Percentiles rank a stretch among this genome's conserved stretches.
Evolutionary conservation across 176 grass and related monocot genomes (phyloP).

Genomic region (Carex littledalei): DNA sequence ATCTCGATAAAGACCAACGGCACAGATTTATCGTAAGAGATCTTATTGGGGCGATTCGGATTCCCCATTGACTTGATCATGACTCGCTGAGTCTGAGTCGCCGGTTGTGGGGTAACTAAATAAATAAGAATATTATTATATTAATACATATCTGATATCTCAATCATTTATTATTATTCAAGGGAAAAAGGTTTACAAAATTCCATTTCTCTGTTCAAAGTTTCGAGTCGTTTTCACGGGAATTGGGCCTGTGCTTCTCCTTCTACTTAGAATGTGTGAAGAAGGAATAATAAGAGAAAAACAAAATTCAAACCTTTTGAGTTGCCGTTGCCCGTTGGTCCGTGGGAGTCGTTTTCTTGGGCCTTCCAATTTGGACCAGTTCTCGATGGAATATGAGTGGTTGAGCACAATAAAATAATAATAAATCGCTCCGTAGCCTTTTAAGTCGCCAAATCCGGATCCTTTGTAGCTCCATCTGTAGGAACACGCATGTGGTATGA

Average conservation of each 20-base stretch:
- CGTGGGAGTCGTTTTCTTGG: constrained; percentile 14
- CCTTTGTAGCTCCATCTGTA: background rate
- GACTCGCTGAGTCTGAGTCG: background rate
- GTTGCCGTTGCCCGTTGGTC: background rate
- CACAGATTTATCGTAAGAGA: background rate
- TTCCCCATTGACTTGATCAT: background rate
- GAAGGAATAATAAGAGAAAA: background rate
- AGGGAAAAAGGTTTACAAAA: background rate
- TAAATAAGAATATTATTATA: background rate
- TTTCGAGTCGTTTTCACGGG: background rate
- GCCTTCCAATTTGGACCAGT: constrained; percentile 10
- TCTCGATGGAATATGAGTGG: background rate
- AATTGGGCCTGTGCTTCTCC: background rate
- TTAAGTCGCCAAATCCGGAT: background rate
- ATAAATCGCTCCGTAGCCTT: background rate
- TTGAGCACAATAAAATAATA: background rate
- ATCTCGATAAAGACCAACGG: background rate
- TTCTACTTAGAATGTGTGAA: background rate
- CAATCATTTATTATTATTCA: background rate
- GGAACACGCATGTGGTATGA: background rate
- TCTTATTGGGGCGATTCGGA: background rate
- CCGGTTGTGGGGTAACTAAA: background rate
- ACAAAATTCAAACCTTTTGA: background rate
- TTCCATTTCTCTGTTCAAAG: background rate
- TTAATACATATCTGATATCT: background rate